Percentiles rank a stretch among this genome's conserved stretches.
phyloP scores from a whole-genome alignment of 2,329 filamentous ascomycete genomes.

The Ustulina deusta region DNA sequence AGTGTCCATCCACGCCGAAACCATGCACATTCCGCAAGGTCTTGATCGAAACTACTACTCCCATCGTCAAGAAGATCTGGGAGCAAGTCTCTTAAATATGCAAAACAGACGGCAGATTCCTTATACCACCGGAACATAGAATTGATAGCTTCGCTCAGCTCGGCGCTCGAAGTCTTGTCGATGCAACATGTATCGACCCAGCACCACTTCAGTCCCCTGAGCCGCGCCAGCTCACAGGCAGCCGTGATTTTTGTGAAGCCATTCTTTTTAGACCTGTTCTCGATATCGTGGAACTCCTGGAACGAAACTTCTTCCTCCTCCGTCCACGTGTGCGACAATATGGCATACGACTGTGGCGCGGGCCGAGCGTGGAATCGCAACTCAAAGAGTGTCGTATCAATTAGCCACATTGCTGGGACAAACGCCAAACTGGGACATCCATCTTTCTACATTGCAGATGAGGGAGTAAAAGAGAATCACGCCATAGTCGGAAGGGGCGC shows the following conservation, averaged over 20 bases:
- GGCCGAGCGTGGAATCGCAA: slow-evolving; percentile 11
- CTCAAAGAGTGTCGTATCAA: slow-evolving; percentile 25
- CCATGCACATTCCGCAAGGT: slow-evolving; percentile 20
- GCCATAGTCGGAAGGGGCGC: too few relatives aligned
- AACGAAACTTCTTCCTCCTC: slow-evolving; percentile 30
- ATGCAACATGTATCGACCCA: slow-evolving; percentile 36
- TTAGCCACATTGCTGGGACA: slow-evolving; percentile 19
- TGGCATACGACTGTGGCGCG: slow-evolving; percentile 19
- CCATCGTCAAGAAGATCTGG: neutral
- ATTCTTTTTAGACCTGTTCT: neutral
- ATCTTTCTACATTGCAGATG: too few relatives aligned
- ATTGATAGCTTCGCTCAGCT: slow-evolving; percentile 36
- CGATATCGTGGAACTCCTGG: slow-evolving; percentile 24
- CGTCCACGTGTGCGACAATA: slow-evolving; percentile 31
- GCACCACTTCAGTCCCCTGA: slow-evolving; percentile 17
- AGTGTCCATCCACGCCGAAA: slow-evolving; percentile 35
- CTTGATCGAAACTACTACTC: neutral
- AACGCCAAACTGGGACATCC: too few relatives aligned
- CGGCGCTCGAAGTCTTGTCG: slow-evolving; percentile 33
- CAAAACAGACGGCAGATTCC: slow-evolving; percentile 28
- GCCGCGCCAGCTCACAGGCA: slow-evolving; percentile 12
- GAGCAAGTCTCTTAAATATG: slow-evolving; percentile 18
- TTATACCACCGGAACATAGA: slow-evolving; percentile 36
- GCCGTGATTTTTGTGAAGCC: slow-evolving; percentile 19
- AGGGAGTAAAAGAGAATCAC: too few relatives aligned